Evolutionary conservation across 2,329 filamentous ascomycete genomes (phyloP).

Genomic region (Cladophialophora psammophila): DNA sequence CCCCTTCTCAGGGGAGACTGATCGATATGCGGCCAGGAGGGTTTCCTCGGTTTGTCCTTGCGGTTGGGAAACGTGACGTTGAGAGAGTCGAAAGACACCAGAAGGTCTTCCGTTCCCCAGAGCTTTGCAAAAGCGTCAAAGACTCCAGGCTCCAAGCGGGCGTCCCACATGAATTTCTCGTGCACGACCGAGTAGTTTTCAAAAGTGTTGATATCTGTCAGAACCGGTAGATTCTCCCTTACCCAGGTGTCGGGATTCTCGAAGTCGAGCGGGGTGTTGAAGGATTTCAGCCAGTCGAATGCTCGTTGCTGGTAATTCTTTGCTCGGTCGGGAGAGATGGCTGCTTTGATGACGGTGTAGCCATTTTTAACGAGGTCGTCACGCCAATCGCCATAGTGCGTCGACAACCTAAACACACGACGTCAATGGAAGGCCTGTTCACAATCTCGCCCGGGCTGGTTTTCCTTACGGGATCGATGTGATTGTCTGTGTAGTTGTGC

Average conservation of each 20-base stretch:
- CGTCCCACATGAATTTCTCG: slow-evolving; percentile 59
- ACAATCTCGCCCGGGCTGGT: no score
- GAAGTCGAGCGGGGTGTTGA: slow-evolving; percentile 44
- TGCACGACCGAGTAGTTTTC: slow-evolving; percentile 57
- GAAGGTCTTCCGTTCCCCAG: slow-evolving; percentile 46
- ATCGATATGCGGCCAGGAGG: slow-evolving; percentile 56
- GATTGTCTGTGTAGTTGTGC: no score
- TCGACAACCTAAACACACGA: no score
- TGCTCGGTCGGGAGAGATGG: slow-evolving; percentile 53
- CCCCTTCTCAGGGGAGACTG: slow-evolving; percentile 40
- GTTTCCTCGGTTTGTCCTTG: slow-evolving; percentile 5
- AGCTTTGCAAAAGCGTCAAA: slow-evolving; percentile 53
- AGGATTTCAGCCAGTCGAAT: slow-evolving; percentile 54
- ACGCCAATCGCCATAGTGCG: no score
- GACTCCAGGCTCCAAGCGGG: slow-evolving; percentile 51
- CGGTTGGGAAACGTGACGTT: slow-evolving; percentile 55
- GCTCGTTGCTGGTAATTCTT: slow-evolving; percentile 49
- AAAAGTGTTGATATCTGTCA: slow-evolving; percentile 59
- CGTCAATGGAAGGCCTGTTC: no score
- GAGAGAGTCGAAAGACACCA: slow-evolving; percentile 58
- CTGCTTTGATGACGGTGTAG: slow-evolving; percentile 57
- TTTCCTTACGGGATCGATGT: no score
- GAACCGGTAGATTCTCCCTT: slow-evolving; percentile 52
- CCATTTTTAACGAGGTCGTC: slow-evolving; percentile 38
- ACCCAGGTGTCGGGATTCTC: slow-evolving; percentile 53